These are phyloP conservation scores for Ploettnerulaceae sp. DNA, from an alignment of 2,329 filamentous ascomycete genomes.

Conservation along the genomic window DNA sequence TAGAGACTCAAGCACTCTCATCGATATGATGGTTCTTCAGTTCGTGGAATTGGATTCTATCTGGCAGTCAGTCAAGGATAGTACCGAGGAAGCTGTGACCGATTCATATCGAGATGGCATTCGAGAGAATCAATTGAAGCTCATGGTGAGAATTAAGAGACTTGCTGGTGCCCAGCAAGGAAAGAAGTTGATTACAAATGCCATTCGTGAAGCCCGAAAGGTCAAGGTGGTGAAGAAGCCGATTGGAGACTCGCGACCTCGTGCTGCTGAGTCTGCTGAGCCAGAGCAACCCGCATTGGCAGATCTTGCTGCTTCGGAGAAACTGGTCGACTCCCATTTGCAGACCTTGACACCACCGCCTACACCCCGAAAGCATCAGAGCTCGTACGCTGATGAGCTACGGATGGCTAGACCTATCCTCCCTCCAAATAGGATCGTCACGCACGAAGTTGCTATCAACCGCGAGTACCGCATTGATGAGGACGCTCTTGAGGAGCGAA, in stretches of 20 bases:
- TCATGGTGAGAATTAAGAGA: conserved; percentile 75
- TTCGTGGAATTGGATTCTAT: conserved; percentile 82
- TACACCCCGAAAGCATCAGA: conserved; percentile 37
- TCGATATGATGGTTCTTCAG: conserved; percentile 81
- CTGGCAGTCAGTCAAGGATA: conserved; percentile 76
- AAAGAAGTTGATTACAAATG: conserved; percentile 67
- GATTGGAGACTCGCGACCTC: conserved; percentile 64
- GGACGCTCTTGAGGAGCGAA: conserved; percentile 54
- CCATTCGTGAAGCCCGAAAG: conserved; percentile 66
- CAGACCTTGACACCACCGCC: conserved; percentile 51
- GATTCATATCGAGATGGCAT: conserved; percentile 77
- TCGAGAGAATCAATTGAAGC: conserved; percentile 72
- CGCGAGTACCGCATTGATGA: conserved; percentile 70
- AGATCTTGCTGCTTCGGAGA: conserved; percentile 40
- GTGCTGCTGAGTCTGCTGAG: conserved; percentile 43
- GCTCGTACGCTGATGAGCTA: conserved; percentile 29
- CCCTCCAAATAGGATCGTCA: conserved; percentile 68
- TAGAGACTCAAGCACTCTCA: conserved; percentile 69
- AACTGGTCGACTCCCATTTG: conserved; percentile 37
- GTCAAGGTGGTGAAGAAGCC: conserved; percentile 60
- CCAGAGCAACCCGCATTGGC: conserved; percentile 38
- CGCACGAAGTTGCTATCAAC: conserved; percentile 77
- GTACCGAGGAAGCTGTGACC: conserved; percentile 66
- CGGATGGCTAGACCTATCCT: conserved; percentile 44
- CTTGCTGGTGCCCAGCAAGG: conserved; percentile 68